Evolutionary conservation across 805 yeast genomes (phyloP).

Genomic region (Saturnispora quitensis): DNA sequence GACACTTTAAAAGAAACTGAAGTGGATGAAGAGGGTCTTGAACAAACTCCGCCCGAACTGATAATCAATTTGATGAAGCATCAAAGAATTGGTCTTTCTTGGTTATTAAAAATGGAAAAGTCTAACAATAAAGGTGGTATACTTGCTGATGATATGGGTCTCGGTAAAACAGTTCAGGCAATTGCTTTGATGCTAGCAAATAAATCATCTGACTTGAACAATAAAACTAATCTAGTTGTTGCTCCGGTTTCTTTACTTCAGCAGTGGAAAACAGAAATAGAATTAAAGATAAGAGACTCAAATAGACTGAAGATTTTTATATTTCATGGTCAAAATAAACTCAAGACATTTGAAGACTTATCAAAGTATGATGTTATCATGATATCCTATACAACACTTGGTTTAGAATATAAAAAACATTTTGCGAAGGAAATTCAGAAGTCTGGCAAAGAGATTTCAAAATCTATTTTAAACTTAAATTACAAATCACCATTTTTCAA

Average conservation of each 20-base stretch:
- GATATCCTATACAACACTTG: constrained; percentile 71
- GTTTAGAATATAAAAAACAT: constrained; percentile 70
- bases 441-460: constrained; percentile 29
- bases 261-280: constrained; percentile 80
- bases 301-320: constrained; percentile 41
- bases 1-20: constrained; percentile 44
- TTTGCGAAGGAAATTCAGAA: constrained; percentile 30
- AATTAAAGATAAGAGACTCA: constrained; percentile 46
- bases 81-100: constrained; percentile 75
- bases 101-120: constrained; percentile 68
- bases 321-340: constrained; percentile 44
- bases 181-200: constrained; percentile 48
- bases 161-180: constrained; percentile 69
- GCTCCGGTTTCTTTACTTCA: constrained; percentile 83
- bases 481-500: constrained; percentile 61
- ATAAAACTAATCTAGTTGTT: constrained; percentile 61
- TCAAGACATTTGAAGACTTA: constrained; percentile 38
- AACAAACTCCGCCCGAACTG: constrained; percentile 62
- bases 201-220: constrained; percentile 21
- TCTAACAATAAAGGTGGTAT: constrained; percentile 56
- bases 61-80: constrained; percentile 40
- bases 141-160: constrained; percentile 77
- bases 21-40: constrained; percentile 37
- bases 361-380: constrained; percentile 60
- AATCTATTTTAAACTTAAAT: constrained; percentile 27